Percentiles rank a stretch among this genome's conserved stretches.
Conservation (phyloP, 2,329 filamentous ascomycete species). For the Ophiocordyceps australis region DNA sequence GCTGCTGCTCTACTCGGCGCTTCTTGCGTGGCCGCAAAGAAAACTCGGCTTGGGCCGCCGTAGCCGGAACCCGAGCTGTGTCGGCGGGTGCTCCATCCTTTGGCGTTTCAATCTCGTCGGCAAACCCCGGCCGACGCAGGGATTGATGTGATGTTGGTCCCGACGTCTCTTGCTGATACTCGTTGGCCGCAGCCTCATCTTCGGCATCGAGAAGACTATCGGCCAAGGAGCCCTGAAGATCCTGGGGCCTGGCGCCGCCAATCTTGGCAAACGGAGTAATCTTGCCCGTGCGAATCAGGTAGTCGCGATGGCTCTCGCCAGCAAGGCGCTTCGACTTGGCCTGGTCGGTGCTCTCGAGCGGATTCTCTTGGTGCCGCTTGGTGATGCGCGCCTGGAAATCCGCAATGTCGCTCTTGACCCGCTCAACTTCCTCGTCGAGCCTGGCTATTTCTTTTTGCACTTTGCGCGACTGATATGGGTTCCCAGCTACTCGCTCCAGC, state of each 20-base stretch:
- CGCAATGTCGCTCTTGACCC: slow-evolving; percentile 52
- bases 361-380: slow-evolving; percentile 43
- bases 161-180: slow-evolving; percentile 20
- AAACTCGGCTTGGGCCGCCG: slow-evolving; percentile 30
- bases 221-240: slow-evolving; percentile 50
- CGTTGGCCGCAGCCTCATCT: slow-evolving; percentile 36
- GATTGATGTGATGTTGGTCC: slow-evolving; percentile 51
- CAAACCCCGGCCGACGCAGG: slow-evolving; percentile 56
- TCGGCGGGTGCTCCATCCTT: not conserved
- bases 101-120: slow-evolving; percentile 11
- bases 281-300: slow-evolving; percentile 86
- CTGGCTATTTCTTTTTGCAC: slow-evolving; percentile 48
- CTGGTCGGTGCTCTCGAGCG: slow-evolving; percentile 21
- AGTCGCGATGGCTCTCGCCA: slow-evolving; percentile 74
- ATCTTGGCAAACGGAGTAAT: slow-evolving; percentile 90
- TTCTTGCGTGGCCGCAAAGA: slow-evolving; percentile 41
- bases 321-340: slow-evolving; percentile 43
- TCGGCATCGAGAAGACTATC: slow-evolving; percentile 71
- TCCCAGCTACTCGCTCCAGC: slow-evolving; percentile 22
- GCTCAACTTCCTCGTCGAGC: slow-evolving; percentile 44
- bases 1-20: slow-evolving; percentile 20
- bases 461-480: slow-evolving; percentile 32
- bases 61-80: slow-evolving; percentile 2
- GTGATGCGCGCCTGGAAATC: slow-evolving; percentile 72
- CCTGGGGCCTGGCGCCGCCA: slow-evolving; percentile 40